phyloP scores from a whole-genome alignment of 2,329 filamentous ascomycete species.

The Alternaria tenuissima region DNA sequence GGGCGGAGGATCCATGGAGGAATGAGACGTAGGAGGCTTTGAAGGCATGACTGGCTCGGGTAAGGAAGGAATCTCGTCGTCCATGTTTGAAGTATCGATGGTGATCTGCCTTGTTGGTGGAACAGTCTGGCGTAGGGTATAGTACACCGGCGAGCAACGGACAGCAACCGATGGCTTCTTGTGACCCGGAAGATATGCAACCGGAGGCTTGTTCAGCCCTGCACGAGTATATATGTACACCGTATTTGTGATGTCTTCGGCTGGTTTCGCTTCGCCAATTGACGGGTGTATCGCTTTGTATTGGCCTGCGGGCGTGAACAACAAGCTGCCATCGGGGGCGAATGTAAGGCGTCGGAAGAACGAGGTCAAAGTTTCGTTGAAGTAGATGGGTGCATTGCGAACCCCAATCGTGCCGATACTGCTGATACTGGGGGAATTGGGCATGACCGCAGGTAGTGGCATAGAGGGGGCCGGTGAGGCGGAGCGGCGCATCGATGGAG shows the following conservation, averaged over 20 bases:
- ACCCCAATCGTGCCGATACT: slow-evolving; percentile 57
- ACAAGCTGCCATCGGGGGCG: slow-evolving; percentile 90
- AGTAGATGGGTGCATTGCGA: slow-evolving; percentile 89
- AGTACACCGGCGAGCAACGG: slow-evolving; percentile 89
- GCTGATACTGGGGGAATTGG: slow-evolving; percentile 84
- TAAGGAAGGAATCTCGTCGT: slow-evolving; percentile 82
- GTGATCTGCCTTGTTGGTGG: slow-evolving; percentile 86
- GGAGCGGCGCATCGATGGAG: slow-evolving; percentile 80
- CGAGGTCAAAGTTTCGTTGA: slow-evolving; percentile 94
- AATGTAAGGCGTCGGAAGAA: slow-evolving; percentile 96
- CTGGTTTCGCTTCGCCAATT: slow-evolving; percentile 73
- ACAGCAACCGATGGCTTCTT: slow-evolving; percentile 98
- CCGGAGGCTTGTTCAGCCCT: slow-evolving; percentile 94
- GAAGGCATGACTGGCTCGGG: slow-evolving; percentile 77
- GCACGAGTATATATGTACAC: slow-evolving; percentile 98
- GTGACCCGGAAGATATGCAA: slow-evolving; percentile 93
- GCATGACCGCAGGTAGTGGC: slow-evolving; percentile 93
- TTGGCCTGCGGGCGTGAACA: slow-evolving; percentile 94
- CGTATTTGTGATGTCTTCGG: slow-evolving; percentile 91
- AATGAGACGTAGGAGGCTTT: slow-evolving; percentile 65
- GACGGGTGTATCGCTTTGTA: slow-evolving; percentile 82
- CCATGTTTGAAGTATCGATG: slow-evolving; percentile 88
- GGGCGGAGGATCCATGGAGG: slow-evolving; percentile 85
- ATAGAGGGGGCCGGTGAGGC: slow-evolving; percentile 93
- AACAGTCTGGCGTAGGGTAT: slow-evolving; percentile 73